Conservation (phyloP, 768 basidiomycete species). For the Zangia roseola region DNA sequence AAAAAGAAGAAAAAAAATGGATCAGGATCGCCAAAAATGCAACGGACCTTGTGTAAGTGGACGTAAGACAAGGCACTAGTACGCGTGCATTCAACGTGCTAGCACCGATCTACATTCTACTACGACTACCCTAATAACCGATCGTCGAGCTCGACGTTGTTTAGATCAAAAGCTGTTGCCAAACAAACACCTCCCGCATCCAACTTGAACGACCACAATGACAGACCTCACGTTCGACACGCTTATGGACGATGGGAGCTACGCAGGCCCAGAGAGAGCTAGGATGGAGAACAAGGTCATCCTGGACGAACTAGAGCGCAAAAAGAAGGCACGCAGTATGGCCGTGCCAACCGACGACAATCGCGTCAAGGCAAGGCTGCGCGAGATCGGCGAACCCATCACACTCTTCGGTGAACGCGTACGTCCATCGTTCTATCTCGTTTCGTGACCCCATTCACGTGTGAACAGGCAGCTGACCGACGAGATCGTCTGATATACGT, state of each 20-base stretch:
- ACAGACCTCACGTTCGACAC: conserved; percentile 74
- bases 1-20: conserved; percentile 2
- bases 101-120: too few species aligned
- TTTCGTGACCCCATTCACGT: conserved; percentile 11
- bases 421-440: conserved; percentile 35
- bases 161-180: conserved; percentile 34
- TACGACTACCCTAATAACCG: too few species aligned
- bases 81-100: conserved; percentile 2
- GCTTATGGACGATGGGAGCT: conserved; percentile 76
- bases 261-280: conserved; percentile 71
- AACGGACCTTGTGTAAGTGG: conserved; percentile 14
- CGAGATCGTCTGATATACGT: conserved; percentile 95
- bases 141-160: conserved; percentile 17
- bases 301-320: conserved; percentile 94
- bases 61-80: conserved; percentile 26
- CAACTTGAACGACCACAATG: conserved; percentile 42
- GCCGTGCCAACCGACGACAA: conserved; percentile 98
- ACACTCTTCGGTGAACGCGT: conserved; percentile 98
- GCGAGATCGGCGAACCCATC: conserved; percentile 95
- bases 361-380: conserved; percentile 82
- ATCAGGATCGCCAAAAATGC: conserved; percentile 9
- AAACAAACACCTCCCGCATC: conserved; percentile 30
- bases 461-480: conserved; percentile 83
- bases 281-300: conserved; percentile 82
- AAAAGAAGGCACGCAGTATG: conserved; percentile 90